Conservation (phyloP, 176 grass and related monocot genomes). For the Ananas comosus region DNA sequence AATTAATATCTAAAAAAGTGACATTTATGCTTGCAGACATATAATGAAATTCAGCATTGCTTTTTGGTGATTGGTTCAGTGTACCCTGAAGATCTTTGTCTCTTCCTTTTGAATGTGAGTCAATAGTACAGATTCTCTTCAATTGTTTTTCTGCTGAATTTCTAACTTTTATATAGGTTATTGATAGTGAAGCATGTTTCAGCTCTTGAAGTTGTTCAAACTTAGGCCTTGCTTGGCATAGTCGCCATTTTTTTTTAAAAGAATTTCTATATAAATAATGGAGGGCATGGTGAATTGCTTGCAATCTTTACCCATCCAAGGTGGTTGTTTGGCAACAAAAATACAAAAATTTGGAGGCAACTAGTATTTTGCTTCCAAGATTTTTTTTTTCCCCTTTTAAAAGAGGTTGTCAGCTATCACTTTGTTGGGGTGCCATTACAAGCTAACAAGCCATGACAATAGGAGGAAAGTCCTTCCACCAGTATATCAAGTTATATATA, state of each 20-base stretch:
- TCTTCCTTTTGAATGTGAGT: conserved; percentile 92
- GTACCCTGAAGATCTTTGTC: conserved; percentile 87
- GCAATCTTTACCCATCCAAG: no score
- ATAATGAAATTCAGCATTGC: conserved; percentile 95
- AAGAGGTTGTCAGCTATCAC: neutral
- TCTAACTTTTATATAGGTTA: neutral
- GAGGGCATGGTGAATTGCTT: no score
- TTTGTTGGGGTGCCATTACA: no score
- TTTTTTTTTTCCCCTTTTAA: neutral
- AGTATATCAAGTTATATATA: no score
- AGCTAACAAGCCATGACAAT: no score
- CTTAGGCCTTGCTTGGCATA: no score
- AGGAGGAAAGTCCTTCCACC: no score
- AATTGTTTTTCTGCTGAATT: neutral
- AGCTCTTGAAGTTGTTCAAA: neutral
- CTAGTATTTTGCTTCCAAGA: no score
- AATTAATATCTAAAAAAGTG: conserved; percentile 16
- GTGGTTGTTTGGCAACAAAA: no score
- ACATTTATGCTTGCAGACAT: conserved; percentile 48
- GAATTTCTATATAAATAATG: no score
- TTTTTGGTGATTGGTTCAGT: conserved; percentile 92
- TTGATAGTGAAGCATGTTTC: neutral
- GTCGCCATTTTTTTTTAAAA: no score
- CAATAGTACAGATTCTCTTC: neutral
- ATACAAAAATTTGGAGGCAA: no score